phyloP scores from a whole-genome alignment of 2,329 filamentous ascomycete species.

The Diaporthe velutina region DNA sequence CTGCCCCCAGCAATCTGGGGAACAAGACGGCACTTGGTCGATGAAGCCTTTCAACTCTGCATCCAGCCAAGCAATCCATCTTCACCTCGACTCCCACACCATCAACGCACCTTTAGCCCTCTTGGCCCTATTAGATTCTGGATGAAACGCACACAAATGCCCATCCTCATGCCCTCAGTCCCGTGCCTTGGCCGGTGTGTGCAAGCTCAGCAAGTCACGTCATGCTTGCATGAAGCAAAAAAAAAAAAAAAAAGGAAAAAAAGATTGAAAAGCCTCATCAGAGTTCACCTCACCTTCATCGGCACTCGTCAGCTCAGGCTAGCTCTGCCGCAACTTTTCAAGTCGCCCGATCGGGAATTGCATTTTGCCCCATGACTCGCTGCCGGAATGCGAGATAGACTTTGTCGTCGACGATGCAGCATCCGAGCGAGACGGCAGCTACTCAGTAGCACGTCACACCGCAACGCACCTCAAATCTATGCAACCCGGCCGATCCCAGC shows the following conservation, averaged over 20 bases:
- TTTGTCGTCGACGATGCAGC: constrained; percentile 19
- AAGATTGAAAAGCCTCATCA: background rate
- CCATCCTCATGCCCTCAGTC: background rate
- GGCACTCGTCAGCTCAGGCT: constrained; percentile 14
- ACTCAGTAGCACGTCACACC: constrained; percentile 17
- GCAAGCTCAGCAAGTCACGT: constrained; percentile 15
- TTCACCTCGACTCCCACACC: background rate
- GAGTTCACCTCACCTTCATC: constrained; percentile 2
- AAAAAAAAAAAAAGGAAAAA: background rate
- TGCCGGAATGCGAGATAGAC: constrained; percentile 22
- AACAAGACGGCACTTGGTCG: constrained; percentile 20
- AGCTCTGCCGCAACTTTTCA: background rate
- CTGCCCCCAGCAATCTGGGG: constrained; percentile 21
- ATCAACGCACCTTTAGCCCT: background rate
- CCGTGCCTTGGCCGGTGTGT: background rate
- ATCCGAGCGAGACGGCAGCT: constrained; percentile 3
- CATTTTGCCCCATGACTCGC: constrained; percentile 13
- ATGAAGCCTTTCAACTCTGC: constrained; percentile 13
- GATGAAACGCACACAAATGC: constrained; percentile 13
- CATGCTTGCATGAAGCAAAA: constrained; percentile 5
- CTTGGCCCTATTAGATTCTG: constrained; percentile 20
- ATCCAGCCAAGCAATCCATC: background rate
- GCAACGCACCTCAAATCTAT: constrained; percentile 14
- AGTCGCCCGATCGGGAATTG: constrained; percentile 2
- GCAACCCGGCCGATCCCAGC: background rate